Evolutionary conservation across 202 grass and related monocot genomes (phyloP), one percentile per base, ranked within the genome.

Genomic region (Zizania palustris): DNA sequence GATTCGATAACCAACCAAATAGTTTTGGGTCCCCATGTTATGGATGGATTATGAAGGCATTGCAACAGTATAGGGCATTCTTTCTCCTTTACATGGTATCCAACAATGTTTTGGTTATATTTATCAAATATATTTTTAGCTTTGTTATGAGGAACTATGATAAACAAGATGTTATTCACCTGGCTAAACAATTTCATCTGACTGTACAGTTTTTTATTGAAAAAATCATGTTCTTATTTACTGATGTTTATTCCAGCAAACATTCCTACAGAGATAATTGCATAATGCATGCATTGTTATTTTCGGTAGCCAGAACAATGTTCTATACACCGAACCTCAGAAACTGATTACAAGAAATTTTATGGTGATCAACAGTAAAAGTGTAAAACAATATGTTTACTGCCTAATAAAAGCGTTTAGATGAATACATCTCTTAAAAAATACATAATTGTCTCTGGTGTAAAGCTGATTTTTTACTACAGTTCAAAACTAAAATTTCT

Each of bases 91-190:
- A 43, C 8, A 61, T 63, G 11, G 46, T 45, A 44, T 12, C 46
- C 16, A 56, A 14, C 11, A 77, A 44, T 53, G 14, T 51, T 61
- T 60, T 14, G n/a, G 15, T 18, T 43, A 61, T 16, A 83, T 43
- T 83, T 41, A 28, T 9, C 18, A 63, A 20, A 28, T 49, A 63
- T 15, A 19, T n/a, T 53, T 33, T 72, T 62, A 16, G 61, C 69
- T 37, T 36, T 15, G 60, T 11, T 39, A 66, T 16, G 40, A 43
- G 50, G 60, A 38, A 12, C 18, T 72, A 63, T 35, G 19, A 34
- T 53, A 42, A 7, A 7, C 28, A 37, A 28, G 28, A 28, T 44
- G 59, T 10, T 53, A 28, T 71, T 50, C 37, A 45, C 44, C 22
- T 74, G 4, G 28, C 16, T 46, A 38, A 39, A 21, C 3, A 35